A percentile compares a stretch with the other conserved stretches of the same genome.
Evolutionary conservation across 306 rosid genomes (phyloP).

Genomic region (Quillaja saponaria): DNA sequence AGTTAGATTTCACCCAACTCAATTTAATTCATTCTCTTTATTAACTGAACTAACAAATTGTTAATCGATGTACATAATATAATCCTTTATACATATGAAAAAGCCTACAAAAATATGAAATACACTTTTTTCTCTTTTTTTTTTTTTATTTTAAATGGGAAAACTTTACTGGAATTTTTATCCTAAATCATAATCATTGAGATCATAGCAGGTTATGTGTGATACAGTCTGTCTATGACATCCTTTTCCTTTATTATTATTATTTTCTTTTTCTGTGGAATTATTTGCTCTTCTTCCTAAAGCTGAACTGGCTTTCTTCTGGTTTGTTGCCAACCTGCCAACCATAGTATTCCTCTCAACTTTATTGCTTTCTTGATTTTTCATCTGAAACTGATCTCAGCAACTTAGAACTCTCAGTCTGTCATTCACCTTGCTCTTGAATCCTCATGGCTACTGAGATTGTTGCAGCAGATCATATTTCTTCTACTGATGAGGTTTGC

Average conservation of each 20-base stretch:
- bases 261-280: conserved; percentile 33
- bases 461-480: conserved; percentile 43
- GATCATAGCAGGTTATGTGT: conserved; percentile 61
- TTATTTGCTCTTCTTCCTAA: conserved; percentile 38
- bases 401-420: conserved; percentile 25
- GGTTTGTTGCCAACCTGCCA: conserved; percentile 74
- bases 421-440: conserved; percentile 26
- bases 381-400: conserved; percentile 22
- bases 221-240: conserved; percentile 66
- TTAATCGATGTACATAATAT: too few species aligned
- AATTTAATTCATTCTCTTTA: too few species aligned
- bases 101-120: too few species aligned
- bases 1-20: too few species aligned
- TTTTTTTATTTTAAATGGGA: conserved; percentile 23
- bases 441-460: conserved; percentile 55
- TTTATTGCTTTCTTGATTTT: conserved; percentile 25
- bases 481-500: conserved; percentile 56
- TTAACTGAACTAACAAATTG: too few species aligned
- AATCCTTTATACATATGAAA: too few species aligned
- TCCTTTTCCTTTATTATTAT: conserved; percentile 28
- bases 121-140: too few species aligned
- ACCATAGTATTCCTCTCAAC: conserved; percentile 52
- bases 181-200: conserved; percentile 59
- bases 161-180: conserved; percentile 46
- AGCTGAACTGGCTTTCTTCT: conserved; percentile 34